phyloP scores from a whole-genome alignment of 768 basidiomycete genomes.

The Thelephora ganbajun region DNA sequence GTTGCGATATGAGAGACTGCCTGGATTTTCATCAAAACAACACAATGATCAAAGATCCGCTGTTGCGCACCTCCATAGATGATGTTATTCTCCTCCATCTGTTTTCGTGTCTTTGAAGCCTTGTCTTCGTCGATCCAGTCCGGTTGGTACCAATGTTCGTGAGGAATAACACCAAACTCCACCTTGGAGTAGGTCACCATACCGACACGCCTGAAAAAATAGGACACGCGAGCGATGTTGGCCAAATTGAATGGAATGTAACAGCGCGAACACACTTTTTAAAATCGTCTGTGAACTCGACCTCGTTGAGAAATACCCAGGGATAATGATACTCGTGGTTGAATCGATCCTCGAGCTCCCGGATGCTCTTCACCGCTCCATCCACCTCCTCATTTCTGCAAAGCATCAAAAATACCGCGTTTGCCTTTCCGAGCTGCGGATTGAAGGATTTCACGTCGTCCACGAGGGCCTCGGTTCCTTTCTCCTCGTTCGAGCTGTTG shows the following conservation, averaged over 20 bases:
- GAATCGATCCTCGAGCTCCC: constrained; percentile 77
- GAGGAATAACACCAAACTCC: constrained; percentile 43
- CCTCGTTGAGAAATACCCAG: constrained; percentile 84
- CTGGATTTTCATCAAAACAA: background rate
- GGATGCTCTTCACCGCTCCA: constrained; percentile 49
- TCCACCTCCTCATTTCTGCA: constrained; percentile 51
- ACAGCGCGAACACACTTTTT: constrained; percentile 31
- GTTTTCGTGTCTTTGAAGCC: constrained; percentile 35
- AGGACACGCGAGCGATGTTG: background rate
- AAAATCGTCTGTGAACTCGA: constrained; percentile 63
- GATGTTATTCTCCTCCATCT: constrained; percentile 33
- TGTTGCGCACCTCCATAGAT: constrained; percentile 32
- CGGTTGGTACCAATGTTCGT: constrained; percentile 58
- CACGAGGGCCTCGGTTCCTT: background rate
- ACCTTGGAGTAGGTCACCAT: constrained; percentile 21
- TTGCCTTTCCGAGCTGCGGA: constrained; percentile 8
- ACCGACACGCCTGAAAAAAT: constrained; percentile 8
- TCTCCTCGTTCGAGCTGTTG: background rate
- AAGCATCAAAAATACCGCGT: constrained; percentile 30
- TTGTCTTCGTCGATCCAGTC: constrained; percentile 57
- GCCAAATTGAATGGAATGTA: background rate
- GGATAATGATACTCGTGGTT: constrained; percentile 72
- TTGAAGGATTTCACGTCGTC: background rate
- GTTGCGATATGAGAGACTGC: constrained; percentile 46
- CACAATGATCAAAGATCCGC: background rate